Base-by-base conservation (phyloP, 495 filamentous ascomycete species). In the Neurospora cerealis region DNA sequence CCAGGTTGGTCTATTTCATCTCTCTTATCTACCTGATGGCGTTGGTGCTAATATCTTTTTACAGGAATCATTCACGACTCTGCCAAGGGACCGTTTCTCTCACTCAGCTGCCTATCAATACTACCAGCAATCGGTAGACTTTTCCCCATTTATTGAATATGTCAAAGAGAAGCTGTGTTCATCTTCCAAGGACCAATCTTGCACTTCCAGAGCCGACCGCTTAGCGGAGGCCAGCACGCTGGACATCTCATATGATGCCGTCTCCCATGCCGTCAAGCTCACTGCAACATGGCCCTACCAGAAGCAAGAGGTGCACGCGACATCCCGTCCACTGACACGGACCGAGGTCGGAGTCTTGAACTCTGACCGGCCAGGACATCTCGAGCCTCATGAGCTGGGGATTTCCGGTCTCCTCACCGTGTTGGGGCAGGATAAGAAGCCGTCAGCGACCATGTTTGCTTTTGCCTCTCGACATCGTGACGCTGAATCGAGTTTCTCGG, bases 341-440 rank as follows among this genome's bases (percentile, higher is more conserved):
- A 86, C 93, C 10, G 96, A 99, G 80, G 86, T 98, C 36, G 96
- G 96, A 19, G 86, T 98, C n/a, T 81, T 99, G 62, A 88, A 87
- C 8, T 82, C 85, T 9, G 92, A 96, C 76, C 84, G 83, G 41
- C 86, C 91, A 32, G 82, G 82, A 11, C 83, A 83, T 36, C 82
- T 86, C 66, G 91, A 93, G 73, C 80, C 86, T 0, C 89, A 93
- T 79, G 91, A 95, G 74, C 80, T 97, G 10, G 90, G 91, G 48
- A 85, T 98, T 66, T 91, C 90, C 8, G 96, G 96, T 7, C 86
- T 93, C 48, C 83, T 98, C 70, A 91, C 90, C 5, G 93, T 95
- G 11, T 83, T 98, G 1, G 93, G 93, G 66, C 86, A 92, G 78
- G 90, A 95, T 77, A 83, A 86, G 66, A 88, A 90, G 75, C 87